Evolutionary conservation across 805 yeast species (phyloP).

Genomic region (Lipomyces yamanashiensis): DNA sequence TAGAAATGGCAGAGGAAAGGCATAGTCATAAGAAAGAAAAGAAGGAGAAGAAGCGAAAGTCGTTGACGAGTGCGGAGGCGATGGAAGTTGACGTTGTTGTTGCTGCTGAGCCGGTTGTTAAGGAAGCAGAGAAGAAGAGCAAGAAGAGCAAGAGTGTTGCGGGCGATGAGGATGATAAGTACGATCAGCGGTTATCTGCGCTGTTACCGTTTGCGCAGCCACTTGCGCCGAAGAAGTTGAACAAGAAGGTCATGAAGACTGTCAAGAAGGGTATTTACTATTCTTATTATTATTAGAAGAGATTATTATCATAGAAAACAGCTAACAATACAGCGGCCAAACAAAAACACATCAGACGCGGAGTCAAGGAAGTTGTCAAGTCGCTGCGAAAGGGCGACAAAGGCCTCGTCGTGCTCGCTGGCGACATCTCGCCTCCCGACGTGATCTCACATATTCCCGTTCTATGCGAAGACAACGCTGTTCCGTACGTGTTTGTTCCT

Average conservation of each 20-base stretch:
- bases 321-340: constrained; percentile 68
- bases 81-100: constrained; percentile 7
- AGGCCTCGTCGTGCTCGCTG: constrained; percentile 94
- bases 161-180: constrained; percentile 63
- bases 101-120: constrained; percentile 6
- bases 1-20: constrained; percentile 31
- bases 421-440: constrained; percentile 97
- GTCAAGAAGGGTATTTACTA: constrained; percentile 66
- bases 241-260: constrained; percentile 92
- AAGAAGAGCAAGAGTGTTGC: constrained; percentile 22
- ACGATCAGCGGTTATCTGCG: constrained; percentile 89
- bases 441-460: constrained; percentile 98
- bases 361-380: constrained; percentile 98
- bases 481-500: constrained; percentile 92
- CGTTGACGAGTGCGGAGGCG: constrained; percentile 21
- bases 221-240: constrained; percentile 91
- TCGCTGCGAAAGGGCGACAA: constrained; percentile 97
- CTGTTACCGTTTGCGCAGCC: constrained; percentile 92
- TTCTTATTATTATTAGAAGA: background rate
- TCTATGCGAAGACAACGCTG: constrained; percentile 89
- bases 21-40: constrained; percentile 32
- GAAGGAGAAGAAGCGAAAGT: constrained; percentile 36
- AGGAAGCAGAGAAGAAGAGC: constrained; percentile 28
- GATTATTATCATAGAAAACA: constrained; percentile 10
- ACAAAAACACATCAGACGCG: constrained; percentile 97